Evolutionary conservation across 129 eudicot species (phyloP), one percentile per base, ranked within the genome.

Genomic region (Flaveria robusta): DNA sequence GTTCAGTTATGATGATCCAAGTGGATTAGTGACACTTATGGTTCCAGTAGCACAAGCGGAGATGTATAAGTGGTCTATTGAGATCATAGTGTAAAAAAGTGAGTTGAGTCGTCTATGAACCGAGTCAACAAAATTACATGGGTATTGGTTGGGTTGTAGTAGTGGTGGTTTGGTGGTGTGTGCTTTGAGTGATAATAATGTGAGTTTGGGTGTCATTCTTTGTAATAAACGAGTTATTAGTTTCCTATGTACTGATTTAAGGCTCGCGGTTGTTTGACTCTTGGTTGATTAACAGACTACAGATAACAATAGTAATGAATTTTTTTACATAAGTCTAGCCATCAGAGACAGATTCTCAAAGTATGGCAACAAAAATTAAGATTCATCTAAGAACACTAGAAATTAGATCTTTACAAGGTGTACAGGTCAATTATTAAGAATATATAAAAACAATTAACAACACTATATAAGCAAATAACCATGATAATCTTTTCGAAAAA

Each of bases 41-140:
- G 71, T 91, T 55, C 96, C 93, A 1, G 77, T 87, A 11, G 79
- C 91, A 15, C 68, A 41, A 26, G 85, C 84, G 77, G 98, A 93
- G 78, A 83, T 90, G 88, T 93, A 82, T 64, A 83, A 72, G 78
- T 93, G 98, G 98, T 70, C 60, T 8, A 78, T 93, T 31, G 85
- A 90, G 72, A 85, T 90, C 58, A 64, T 73, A 23, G 91, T 92
- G 64, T 92, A 77, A 80, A 47, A 37, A 0, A 49, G 19, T 0
- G 72, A 29, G 46, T 62, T 29, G 27, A 59, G 42, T 59, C 71
- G 47, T 16, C 26, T 45, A 74, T 16, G 46, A 45, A 54, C 2
- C 13, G 47, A 46, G 79, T 3, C 41, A 13, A 29, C 51, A 2
- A 19, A 12, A 5, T 29, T 20, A 29, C 18, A 20, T 49, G 58